phyloP scores from a whole-genome alignment of 73 alveolate genomes.

The Paramecium pentaurelia region DNA sequence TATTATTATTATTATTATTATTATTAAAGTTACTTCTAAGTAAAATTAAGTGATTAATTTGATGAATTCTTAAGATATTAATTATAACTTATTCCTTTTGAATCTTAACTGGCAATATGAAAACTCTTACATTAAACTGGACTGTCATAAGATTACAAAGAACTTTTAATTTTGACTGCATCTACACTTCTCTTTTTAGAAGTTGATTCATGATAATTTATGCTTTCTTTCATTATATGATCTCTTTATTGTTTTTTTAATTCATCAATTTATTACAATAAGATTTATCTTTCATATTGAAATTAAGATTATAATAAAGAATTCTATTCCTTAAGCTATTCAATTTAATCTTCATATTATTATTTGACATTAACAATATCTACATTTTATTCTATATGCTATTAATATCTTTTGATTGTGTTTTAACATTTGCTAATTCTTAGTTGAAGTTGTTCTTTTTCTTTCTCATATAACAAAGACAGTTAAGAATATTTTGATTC shows the following conservation, averaged over 20 bases:
- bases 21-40: background rate
- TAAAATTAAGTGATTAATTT: background rate
- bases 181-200: constrained; percentile 3
- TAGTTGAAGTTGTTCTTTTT: background rate
- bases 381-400: constrained; percentile 23
- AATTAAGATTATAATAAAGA: background rate
- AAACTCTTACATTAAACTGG: constrained; percentile 38
- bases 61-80: background rate
- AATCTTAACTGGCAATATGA: background rate
- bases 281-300: background rate
- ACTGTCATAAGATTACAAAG: constrained; percentile 1
- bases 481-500: constrained; percentile 13
- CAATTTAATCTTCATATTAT: background rate
- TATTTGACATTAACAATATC: background rate
- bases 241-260: background rate
- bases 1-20: background rate
- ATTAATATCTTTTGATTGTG: background rate
- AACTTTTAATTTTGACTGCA: background rate
- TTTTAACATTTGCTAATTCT: constrained; percentile 19
- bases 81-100: background rate
- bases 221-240: background rate
- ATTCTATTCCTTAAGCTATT: background rate
- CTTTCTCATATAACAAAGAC: constrained; percentile 2
- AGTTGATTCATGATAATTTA: background rate
- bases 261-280: constrained; percentile 15